Base-by-base conservation (phyloP, 2,329 filamentous ascomycete species). In the Nigrospora osmanthi region DNA sequence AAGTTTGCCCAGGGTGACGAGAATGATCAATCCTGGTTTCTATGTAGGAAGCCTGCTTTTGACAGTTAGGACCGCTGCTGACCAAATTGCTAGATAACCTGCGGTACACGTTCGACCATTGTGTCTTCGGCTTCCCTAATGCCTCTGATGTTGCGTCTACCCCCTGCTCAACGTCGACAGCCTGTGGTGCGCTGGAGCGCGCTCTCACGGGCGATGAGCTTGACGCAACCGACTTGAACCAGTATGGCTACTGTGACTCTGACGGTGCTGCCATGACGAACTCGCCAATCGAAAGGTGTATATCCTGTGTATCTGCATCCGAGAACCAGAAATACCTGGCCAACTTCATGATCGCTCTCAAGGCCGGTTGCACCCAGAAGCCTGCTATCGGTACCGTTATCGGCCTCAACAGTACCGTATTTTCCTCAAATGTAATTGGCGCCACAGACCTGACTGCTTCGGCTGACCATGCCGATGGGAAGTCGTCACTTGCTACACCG, bases 21-120 rank as follows among this genome's bases (percentile, higher is more conserved):
- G 58, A 78, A 60, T 44, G 76, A 80, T 49, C 72, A 75, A 48
- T 63, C 66, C 40, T 78, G 75, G 75, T 79, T 78, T 49, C 52
- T 79, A 37, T 77, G 75, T 78, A 66, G 61, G 75, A 62, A 17
- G 13, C 9, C 31, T 40, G 14, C 28, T 11, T 39, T 5, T 2
- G 19, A 39, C 13, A 39, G 14, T n/a, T 6, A 23, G 38, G 15
- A 16, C 11, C 28, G 4, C 9, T 30, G 16, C 16, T 38, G 11
- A 33, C 16, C 11, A 38, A 35, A 12, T 13, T 43, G 38, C 49
- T 54, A 78, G 75, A 80, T 50, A 79, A 80, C 50, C 55, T 78
- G 37, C 65, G 75, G 49, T 78, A 75, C 54, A 63, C 70, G 12
- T 65, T 78, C 38, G 66, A 72, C 45, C 71, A 71, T 48, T 80